phyloP scores from a whole-genome alignment of 2,329 filamentous ascomycete species.

The Pseudocercospora macadamiae region DNA sequence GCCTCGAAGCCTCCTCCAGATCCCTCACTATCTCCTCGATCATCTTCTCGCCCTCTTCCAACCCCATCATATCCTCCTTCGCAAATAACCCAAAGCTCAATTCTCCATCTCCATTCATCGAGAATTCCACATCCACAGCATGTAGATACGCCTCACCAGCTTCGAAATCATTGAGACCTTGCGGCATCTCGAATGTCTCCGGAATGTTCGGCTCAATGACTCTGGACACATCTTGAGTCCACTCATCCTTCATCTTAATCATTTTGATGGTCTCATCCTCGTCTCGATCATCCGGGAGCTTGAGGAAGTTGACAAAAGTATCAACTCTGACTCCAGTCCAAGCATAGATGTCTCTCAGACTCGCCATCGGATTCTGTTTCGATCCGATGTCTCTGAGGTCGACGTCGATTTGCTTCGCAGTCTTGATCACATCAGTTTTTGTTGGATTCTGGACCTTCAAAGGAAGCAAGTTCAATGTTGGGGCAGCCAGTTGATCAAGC shows the following conservation, averaged over 20 bases:
- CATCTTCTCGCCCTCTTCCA: slow-evolving; percentile 42
- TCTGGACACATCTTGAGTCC: slow-evolving; percentile 23
- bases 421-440: slow-evolving; percentile 44
- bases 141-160: slow-evolving; percentile 44
- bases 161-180: slow-evolving; percentile 13
- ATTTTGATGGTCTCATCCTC: slow-evolving; percentile 30
- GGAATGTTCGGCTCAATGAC: slow-evolving; percentile 9
- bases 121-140: slow-evolving; percentile 60
- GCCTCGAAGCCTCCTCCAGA: slow-evolving; percentile 19
- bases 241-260: slow-evolving; percentile 25
- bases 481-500: slow-evolving; percentile 59
- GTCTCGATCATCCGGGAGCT: slow-evolving; percentile 46
- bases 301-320: slow-evolving; percentile 81
- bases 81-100: slow-evolving; percentile 60
- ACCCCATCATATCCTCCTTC: slow-evolving; percentile 46
- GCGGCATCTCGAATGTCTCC: slow-evolving; percentile 25
- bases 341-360: slow-evolving; percentile 69
- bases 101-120: slow-evolving; percentile 47
- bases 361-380: slow-evolving; percentile 59
- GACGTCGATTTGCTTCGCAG: slow-evolving; percentile 66
- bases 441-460: slow-evolving; percentile 57
- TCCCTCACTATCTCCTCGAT: slow-evolving; percentile 38
- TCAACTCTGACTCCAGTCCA: slow-evolving; percentile 76
- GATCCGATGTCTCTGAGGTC: slow-evolving; percentile 67
- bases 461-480: slow-evolving; percentile 80